phyloP scores from a whole-genome alignment of 768 basidiomycete genomes.

The Russula brevipes region DNA sequence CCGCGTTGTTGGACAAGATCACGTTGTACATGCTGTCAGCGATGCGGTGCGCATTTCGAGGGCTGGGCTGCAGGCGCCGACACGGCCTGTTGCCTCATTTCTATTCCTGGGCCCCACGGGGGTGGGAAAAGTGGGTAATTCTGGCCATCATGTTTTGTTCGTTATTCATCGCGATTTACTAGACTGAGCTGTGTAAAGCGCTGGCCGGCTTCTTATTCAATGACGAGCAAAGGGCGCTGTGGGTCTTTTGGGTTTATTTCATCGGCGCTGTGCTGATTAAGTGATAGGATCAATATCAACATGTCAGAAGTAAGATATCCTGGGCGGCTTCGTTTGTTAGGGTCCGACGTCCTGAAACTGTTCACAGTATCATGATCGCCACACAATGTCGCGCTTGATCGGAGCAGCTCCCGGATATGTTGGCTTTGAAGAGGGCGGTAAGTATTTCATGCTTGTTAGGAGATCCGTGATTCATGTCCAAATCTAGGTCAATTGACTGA shows the following conservation, averaged over 20 bases:
- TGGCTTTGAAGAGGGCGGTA: slow-evolving; percentile 66
- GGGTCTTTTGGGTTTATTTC: slow-evolving; percentile 27
- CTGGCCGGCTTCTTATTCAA: slow-evolving; percentile 87
- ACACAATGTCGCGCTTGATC: slow-evolving; percentile 85
- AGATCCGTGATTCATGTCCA: neutral
- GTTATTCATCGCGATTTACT: slow-evolving; percentile 2
- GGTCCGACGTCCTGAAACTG: slow-evolving; percentile 5
- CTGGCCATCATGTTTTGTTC: neutral
- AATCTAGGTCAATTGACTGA: slow-evolving; percentile 53
- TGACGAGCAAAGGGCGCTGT: slow-evolving; percentile 83
- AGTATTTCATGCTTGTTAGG: slow-evolving; percentile 21
- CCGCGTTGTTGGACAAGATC: slow-evolving; percentile 87
- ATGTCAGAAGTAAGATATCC: slow-evolving; percentile 65
- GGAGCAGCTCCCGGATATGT: slow-evolving; percentile 93
- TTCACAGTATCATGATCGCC: slow-evolving; percentile 79
- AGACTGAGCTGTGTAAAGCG: slow-evolving; percentile 88
- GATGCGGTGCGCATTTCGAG: slow-evolving; percentile 92
- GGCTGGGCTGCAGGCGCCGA: slow-evolving; percentile 83
- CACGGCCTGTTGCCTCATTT: slow-evolving; percentile 89
- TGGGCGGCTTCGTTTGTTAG: neutral
- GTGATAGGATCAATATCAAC: slow-evolving; percentile 78
- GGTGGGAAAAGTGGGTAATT: slow-evolving; percentile 61
- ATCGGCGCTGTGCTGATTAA: slow-evolving; percentile 4
- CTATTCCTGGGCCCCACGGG: slow-evolving; percentile 87
- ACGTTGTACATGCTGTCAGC: slow-evolving; percentile 78